A percentile compares a stretch with the other conserved stretches of the same genome.
Evolutionary conservation across 129 eudicot genomes (phyloP).

Genomic region (Solidago caesia): DNA sequence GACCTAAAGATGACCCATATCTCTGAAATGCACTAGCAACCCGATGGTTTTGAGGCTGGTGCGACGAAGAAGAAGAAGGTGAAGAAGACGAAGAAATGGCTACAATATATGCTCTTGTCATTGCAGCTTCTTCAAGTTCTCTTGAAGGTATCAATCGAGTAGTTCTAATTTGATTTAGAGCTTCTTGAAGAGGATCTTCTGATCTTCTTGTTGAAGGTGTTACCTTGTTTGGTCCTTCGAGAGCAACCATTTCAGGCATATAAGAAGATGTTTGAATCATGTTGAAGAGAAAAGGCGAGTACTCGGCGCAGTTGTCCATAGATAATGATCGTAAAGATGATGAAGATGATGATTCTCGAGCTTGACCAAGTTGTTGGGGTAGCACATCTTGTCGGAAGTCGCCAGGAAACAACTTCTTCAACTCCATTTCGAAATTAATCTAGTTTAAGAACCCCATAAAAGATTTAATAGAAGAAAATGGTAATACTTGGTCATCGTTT

Average conservation of each 20-base stretch:
- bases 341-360: constrained; percentile 51
- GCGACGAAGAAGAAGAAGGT: constrained; percentile 33
- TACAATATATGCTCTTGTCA: constrained; percentile 64
- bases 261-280: constrained; percentile 33
- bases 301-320: constrained; percentile 49
- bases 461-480: background rate
- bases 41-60: constrained; percentile 30
- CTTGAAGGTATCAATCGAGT: constrained; percentile 42
- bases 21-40: constrained; percentile 51
- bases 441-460: background rate
- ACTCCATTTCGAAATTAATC: constrained; percentile 56
- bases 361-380: constrained; percentile 36
- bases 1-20: constrained; percentile 36
- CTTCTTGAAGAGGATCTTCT: constrained; percentile 38
- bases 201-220: constrained; percentile 25
- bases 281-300: constrained; percentile 43
- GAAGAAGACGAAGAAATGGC: constrained; percentile 49
- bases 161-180: constrained; percentile 37
- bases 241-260: constrained; percentile 7
- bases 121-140: constrained; percentile 63
- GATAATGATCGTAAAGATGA: constrained; percentile 63
- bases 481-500: background rate
- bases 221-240: constrained; percentile 21
- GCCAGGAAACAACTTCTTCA: constrained; percentile 48
- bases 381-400: constrained; percentile 44